Evolutionary conservation across 768 basidiomycete species (phyloP), one percentile per base, ranked within the genome.

Genomic region (Pisolithus sp.): DNA sequence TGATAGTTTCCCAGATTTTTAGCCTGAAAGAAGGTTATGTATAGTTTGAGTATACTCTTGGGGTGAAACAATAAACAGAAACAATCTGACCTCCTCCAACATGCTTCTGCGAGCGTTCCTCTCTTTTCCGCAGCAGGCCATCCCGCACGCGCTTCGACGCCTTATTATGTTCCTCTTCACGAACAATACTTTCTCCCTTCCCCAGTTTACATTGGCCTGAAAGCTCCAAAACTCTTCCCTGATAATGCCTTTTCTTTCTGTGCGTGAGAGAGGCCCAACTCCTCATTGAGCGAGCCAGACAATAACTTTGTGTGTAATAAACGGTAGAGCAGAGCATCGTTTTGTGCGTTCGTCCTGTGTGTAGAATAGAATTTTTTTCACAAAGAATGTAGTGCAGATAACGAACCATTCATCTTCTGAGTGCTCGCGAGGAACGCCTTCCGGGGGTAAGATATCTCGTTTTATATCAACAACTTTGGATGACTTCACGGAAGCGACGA

Each of bases 1-100:
- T 93, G 89, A 63, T 91, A 93, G 64, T 90, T 92, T 17, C 90
- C 90, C 54, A 88, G 55, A 56, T 86, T 78, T 68, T 91, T 93
- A 5, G 89, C 88, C 90, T 93, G 50, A 30, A 18, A 23, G 51
- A 12, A 53, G 36, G 34, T 34, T 34, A 12, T 15, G 34, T 15
- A 15, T 13, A 34, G 30, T 9, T 52, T 56, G 44, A 56, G 58
- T 26, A 51, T 45, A 12, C 24, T 53, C 12, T 45, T 12, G 23
- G 46, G 9, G 2, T 9, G n/a, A 24, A 5, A 20, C 17, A 23
- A 38, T 13, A 21, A n/a, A 52, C 8, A 26, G 15, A 39, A 50
- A 31, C n/a, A 18, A 21, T 59, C 64, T 40, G 40, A 89, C 90
- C 81, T 90, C 85, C 62, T 87, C 82, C 7, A 91, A 68, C 38